Evolutionary conservation across 257 asterid genomes (phyloP).

Genomic region (Ajuga chamaepitys): DNA sequence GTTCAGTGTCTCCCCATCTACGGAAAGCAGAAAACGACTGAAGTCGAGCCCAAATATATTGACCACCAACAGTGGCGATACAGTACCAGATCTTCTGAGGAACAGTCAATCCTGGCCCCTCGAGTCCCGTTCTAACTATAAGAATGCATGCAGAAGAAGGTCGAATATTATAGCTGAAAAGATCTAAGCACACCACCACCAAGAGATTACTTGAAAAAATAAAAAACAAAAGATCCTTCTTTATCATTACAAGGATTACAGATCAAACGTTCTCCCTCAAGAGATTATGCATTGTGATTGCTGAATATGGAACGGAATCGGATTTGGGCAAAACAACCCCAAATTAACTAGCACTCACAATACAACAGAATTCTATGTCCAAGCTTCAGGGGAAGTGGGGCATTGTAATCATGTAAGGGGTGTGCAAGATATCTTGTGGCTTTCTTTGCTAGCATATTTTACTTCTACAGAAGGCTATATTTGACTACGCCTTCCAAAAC

Average conservation of each 20-base stretch:
- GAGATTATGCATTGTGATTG: background rate
- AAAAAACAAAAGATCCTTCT: background rate
- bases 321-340: background rate
- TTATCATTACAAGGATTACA: background rate
- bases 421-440: background rate
- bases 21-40: constrained; percentile 94
- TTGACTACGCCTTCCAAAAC: background rate
- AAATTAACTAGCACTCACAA: background rate
- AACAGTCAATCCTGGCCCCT: constrained; percentile 82
- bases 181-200: background rate
- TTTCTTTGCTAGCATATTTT: background rate
- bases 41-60: constrained; percentile 82
- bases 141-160: background rate
- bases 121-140: constrained; percentile 74
- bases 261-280: background rate
- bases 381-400: background rate
- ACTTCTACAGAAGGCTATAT: background rate
- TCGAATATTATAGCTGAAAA: background rate
- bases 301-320: background rate
- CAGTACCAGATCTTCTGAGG: constrained; percentile 93
- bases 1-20: constrained; percentile 97
- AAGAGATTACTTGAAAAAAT: background rate
- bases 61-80: constrained; percentile 91
- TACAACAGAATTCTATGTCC: background rate
- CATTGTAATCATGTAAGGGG: no score